Evolutionary conservation across 352 stramenopile species (phyloP).

Genomic region (Pythium brachiatum): DNA sequence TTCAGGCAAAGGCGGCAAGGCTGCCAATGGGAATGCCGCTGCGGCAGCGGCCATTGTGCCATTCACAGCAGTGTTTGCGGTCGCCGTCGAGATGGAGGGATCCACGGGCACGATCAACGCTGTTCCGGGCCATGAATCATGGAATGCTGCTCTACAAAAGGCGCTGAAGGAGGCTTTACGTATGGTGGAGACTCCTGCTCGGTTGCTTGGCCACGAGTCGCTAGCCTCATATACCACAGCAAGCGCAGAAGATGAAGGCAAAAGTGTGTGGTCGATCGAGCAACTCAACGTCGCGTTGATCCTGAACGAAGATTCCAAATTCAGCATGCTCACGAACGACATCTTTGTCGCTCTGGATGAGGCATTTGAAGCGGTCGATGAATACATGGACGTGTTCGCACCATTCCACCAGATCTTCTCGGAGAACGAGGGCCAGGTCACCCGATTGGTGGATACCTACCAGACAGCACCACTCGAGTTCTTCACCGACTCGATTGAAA

Average conservation of each 20-base stretch:
- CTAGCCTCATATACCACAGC: conserved; percentile 76
- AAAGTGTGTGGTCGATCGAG: conserved; percentile 75
- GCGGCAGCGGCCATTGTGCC: conserved; percentile 16
- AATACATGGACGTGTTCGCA: conserved; percentile 89
- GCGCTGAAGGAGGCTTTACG: conserved; percentile 83
- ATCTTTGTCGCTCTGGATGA: conserved; percentile 84
- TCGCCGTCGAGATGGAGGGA: conserved; percentile 69
- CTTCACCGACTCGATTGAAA: conserved; percentile 80
- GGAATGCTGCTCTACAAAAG: conserved; percentile 64
- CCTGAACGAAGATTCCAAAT: conserved; percentile 80
- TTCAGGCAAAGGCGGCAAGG: conserved; percentile 6
- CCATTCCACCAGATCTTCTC: conserved; percentile 86
- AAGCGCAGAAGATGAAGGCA: conserved; percentile 81
- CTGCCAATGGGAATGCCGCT: background rate
- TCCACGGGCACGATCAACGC: conserved; percentile 39
- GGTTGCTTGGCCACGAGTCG: conserved; percentile 78
- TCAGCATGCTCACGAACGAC: conserved; percentile 79
- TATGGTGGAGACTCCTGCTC: conserved; percentile 85
- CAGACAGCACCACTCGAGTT: conserved; percentile 68
- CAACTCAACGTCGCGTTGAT: conserved; percentile 79
- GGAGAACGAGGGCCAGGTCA: conserved; percentile 81
- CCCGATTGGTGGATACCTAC: conserved; percentile 63
- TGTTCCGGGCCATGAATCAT: conserved; percentile 61
- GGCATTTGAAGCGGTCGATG: conserved; percentile 74
- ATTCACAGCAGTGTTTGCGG: conserved; percentile 58